Evolutionary conservation across 306 rosid genomes (phyloP).

Genomic region (Pyrus communis): DNA sequence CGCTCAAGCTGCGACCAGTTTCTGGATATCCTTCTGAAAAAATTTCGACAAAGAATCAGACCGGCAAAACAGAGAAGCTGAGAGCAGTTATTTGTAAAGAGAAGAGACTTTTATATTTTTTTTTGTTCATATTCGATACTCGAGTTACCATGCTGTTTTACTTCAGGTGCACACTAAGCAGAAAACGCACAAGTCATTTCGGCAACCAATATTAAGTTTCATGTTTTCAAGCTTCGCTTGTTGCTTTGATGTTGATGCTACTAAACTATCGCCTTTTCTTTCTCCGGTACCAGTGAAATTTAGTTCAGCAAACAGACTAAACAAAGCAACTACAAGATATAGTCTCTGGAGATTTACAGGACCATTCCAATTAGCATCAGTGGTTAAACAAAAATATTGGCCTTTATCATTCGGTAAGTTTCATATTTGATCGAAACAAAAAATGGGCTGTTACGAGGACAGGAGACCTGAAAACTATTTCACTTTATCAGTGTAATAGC

Average conservation of each 20-base stretch:
- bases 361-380: not conserved
- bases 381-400: not conserved
- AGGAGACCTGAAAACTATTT: not conserved
- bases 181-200: not conserved
- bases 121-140: not conserved
- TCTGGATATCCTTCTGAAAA: conserved; percentile 85
- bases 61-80: not conserved
- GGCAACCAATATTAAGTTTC: not conserved
- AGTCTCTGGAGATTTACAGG: not conserved
- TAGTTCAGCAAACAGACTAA: not conserved
- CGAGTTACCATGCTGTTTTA: not conserved
- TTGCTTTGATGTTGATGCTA: not conserved
- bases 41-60: conserved; percentile 3
- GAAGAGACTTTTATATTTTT: not conserved
- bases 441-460: not conserved
- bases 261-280: not conserved
- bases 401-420: not conserved
- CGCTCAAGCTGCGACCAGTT: conserved; percentile 64
- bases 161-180: not conserved
- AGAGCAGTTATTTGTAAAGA: not conserved
- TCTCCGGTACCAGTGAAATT: not conserved
- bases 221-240: not conserved
- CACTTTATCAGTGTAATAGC: not conserved
- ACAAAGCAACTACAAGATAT: not conserved
- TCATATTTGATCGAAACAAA: not conserved